A percentile compares a stretch with the other conserved stretches of the same genome.
Conservation (phyloP, 305 asterid genomes). For the Ajuga reptans region DNA sequence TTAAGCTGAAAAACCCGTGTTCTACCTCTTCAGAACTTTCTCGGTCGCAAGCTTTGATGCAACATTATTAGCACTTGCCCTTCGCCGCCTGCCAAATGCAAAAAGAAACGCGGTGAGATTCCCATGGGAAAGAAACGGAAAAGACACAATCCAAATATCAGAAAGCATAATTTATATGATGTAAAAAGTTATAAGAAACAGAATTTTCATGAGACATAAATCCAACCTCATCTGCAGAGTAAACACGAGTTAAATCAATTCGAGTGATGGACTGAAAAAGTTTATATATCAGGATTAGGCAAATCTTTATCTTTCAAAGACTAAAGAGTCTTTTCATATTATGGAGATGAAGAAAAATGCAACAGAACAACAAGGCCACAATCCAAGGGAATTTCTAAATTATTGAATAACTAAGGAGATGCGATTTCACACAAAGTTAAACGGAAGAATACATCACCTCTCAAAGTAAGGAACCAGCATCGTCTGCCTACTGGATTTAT, state of each 20-base stretch:
- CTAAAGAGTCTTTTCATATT: background rate
- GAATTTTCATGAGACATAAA: no score
- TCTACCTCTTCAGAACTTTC: conserved; percentile 46
- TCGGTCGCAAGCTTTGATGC: conserved; percentile 38
- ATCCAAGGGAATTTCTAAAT: background rate
- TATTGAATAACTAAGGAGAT: background rate
- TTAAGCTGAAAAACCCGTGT: no score
- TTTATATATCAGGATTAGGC: background rate
- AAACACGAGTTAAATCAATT: no score
- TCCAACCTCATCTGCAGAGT: no score
- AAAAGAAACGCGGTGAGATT: conserved; percentile 13
- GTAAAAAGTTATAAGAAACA: background rate
- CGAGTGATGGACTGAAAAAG: background rate
- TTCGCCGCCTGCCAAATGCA: conserved; percentile 37
- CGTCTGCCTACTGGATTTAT: conserved; percentile 48
- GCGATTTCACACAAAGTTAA: background rate
- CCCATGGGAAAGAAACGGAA: background rate
- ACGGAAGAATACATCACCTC: conserved; percentile 38
- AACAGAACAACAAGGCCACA: background rate
- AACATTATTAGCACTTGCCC: conserved; percentile 24
- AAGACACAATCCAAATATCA: background rate
- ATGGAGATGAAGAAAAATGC: background rate
- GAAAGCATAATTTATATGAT: background rate
- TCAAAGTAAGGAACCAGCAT: conserved; percentile 91
- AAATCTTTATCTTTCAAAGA: background rate